Percentiles rank a stretch among this genome's conserved stretches.
Conservation (phyloP, 1,284 basidiomycete species). For the Hymenochaete sp. region DNA sequence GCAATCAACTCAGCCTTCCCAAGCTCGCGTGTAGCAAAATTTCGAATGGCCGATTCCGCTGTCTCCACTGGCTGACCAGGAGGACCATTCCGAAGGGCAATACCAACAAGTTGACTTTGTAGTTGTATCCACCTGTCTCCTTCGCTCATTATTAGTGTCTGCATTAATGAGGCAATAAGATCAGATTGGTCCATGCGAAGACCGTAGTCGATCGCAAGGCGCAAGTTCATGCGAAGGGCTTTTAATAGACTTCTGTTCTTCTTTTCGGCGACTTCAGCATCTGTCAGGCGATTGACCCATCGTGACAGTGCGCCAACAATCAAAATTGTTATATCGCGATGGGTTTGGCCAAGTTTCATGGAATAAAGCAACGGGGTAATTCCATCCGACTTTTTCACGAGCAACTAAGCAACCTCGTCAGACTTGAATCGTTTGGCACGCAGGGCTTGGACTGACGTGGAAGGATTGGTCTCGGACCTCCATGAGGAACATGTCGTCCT, state of each 20-base stretch:
- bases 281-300: constrained; percentile 70
- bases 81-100: constrained; percentile 53
- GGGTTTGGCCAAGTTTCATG: constrained; percentile 66
- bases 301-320: constrained; percentile 73
- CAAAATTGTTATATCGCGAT: constrained; percentile 67
- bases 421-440: constrained; percentile 7
- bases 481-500: constrained; percentile 70
- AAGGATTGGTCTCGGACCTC: constrained; percentile 71
- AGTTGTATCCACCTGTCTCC: constrained; percentile 70
- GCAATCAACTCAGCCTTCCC: constrained; percentile 70
- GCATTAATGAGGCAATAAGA: constrained; percentile 72
- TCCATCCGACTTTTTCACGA: constrained; percentile 64
- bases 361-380: constrained; percentile 72
- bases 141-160: constrained; percentile 80
- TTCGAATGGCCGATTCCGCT: constrained; percentile 57
- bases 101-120: constrained; percentile 48
- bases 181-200: constrained; percentile 69
- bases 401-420: constrained; percentile 36
- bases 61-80: constrained; percentile 59
- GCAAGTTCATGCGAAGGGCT: constrained; percentile 69
- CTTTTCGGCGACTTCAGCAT: constrained; percentile 55
- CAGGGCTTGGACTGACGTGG: constrained; percentile 39
- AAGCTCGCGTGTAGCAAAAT: constrained; percentile 68
- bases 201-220: constrained; percentile 78
- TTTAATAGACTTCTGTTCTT: constrained; percentile 59